phyloP scores from a whole-genome alignment of 345 rosid genomes.

The Laguncularia racemosa region DNA sequence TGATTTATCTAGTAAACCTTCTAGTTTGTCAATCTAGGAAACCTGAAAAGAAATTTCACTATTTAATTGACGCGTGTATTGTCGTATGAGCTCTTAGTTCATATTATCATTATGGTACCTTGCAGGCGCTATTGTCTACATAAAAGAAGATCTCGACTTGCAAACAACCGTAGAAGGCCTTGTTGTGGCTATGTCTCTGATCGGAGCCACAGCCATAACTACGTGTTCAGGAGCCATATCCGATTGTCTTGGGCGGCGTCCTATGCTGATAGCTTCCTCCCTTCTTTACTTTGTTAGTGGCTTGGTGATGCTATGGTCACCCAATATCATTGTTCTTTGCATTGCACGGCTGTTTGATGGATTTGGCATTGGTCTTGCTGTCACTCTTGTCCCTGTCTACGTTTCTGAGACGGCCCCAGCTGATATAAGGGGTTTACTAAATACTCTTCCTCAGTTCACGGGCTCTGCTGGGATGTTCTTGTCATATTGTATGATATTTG shows the following conservation, averaged over 20 bases:
- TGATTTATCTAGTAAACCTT: slow-evolving; percentile 6
- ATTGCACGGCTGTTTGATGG: slow-evolving; percentile 73
- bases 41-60: neutral
- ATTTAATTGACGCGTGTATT: neutral
- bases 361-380: slow-evolving; percentile 78
- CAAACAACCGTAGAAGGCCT: slow-evolving; percentile 64
- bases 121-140: slow-evolving; percentile 73
- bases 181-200: slow-evolving; percentile 78
- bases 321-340: slow-evolving; percentile 64
- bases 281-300: slow-evolving; percentile 62
- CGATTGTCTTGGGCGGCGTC: slow-evolving; percentile 83
- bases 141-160: slow-evolving; percentile 52
- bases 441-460: slow-evolving; percentile 79
- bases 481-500: slow-evolving; percentile 76
- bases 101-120: neutral
- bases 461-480: slow-evolving; percentile 86
- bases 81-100: neutral
- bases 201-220: slow-evolving; percentile 75
- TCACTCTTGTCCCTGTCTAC: slow-evolving; percentile 78
- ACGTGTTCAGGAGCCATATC: slow-evolving; percentile 84
- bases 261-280: slow-evolving; percentile 71
- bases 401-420: slow-evolving; percentile 89
- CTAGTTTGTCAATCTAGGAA: neutral
- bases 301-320: slow-evolving; percentile 79
- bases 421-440: slow-evolving; percentile 66